phyloP scores from a whole-genome alignment of 345 rosid species.

The Hibiscus mutabilis region DNA sequence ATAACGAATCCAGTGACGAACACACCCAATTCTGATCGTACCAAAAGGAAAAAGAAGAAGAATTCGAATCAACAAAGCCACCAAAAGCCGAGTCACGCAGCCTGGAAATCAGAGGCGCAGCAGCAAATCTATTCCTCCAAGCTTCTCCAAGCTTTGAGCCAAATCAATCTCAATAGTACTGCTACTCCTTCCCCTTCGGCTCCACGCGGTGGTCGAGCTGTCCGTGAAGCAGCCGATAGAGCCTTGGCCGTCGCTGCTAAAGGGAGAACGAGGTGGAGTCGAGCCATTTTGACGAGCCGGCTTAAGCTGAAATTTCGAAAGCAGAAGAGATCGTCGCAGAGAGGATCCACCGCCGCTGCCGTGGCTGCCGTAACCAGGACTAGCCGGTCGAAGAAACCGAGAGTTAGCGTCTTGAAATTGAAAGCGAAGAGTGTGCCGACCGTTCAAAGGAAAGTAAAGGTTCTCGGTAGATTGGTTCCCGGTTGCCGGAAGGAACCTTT shows the following conservation, averaged over 20 bases:
- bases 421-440: constrained; percentile 59
- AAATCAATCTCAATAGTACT: constrained; percentile 33
- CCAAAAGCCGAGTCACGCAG: constrained; percentile 23
- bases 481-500: constrained; percentile 91
- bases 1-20: constrained; percentile 14
- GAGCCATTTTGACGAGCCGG: constrained; percentile 70
- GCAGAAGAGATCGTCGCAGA: constrained; percentile 44
- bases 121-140: constrained; percentile 82
- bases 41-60: constrained; percentile 59
- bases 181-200: constrained; percentile 36
- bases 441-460: constrained; percentile 70
- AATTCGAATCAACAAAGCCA: constrained; percentile 29
- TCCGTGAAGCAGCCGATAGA: constrained; percentile 79
- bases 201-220: constrained; percentile 54
- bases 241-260: constrained; percentile 78
- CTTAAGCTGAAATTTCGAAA: constrained; percentile 78
- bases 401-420: constrained; percentile 53
- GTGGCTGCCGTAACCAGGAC: constrained; percentile 19
- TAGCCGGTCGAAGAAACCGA: constrained; percentile 54
- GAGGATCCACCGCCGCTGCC: constrained; percentile 22
- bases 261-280: constrained; percentile 87
- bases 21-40: constrained; percentile 28
- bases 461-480: constrained; percentile 83
- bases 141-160: constrained; percentile 61
- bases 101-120: constrained; percentile 80